Evolutionary conservation across 1,139 yeast species (phyloP).

Genomic region (Yueomyces sp.): DNA sequence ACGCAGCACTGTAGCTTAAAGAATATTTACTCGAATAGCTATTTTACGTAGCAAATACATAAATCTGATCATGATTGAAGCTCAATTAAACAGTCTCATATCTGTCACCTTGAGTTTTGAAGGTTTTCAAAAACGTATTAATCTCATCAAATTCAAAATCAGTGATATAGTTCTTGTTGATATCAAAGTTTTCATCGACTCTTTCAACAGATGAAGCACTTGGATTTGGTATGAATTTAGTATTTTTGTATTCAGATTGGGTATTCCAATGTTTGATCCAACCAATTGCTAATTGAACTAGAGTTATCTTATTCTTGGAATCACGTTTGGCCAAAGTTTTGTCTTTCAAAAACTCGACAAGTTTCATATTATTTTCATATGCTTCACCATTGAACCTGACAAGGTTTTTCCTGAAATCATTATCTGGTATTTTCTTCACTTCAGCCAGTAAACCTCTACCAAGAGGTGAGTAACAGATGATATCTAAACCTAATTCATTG

Average conservation of each 20-base stretch:
- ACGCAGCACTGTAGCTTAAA: too few species aligned
- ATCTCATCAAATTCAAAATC: slow-evolving; percentile 41
- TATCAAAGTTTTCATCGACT: slow-evolving; percentile 45
- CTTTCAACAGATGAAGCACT: slow-evolving; percentile 51
- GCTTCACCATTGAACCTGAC: slow-evolving; percentile 53
- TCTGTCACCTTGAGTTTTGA: slow-evolving; percentile 38
- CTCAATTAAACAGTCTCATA: slow-evolving; percentile 24
- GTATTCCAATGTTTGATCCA: slow-evolving; percentile 43
- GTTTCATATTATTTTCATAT: slow-evolving; percentile 36
- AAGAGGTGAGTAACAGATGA: slow-evolving; percentile 72
- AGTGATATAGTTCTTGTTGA: slow-evolving; percentile 29
- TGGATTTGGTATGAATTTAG: slow-evolving; percentile 66
- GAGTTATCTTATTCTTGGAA: slow-evolving; percentile 28
- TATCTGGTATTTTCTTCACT: slow-evolving; percentile 36
- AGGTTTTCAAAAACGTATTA: slow-evolving; percentile 30
- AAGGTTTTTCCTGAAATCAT: slow-evolving; percentile 40
- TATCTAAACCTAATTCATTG: slow-evolving; percentile 47
- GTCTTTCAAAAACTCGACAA: slow-evolving; percentile 30
- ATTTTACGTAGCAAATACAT: too few species aligned
- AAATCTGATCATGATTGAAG: too few species aligned
- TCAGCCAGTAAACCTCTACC: slow-evolving; percentile 75
- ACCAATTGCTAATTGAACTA: slow-evolving; percentile 60
- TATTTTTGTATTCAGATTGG: slow-evolving; percentile 24
- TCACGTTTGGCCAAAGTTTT: slow-evolving; percentile 37
- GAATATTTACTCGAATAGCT: too few species aligned